These are phyloP conservation scores for Sporothrix dimorphospora DNA, from an alignment of 2,329 filamentous ascomycete genomes.

Conservation along the genomic window DNA sequence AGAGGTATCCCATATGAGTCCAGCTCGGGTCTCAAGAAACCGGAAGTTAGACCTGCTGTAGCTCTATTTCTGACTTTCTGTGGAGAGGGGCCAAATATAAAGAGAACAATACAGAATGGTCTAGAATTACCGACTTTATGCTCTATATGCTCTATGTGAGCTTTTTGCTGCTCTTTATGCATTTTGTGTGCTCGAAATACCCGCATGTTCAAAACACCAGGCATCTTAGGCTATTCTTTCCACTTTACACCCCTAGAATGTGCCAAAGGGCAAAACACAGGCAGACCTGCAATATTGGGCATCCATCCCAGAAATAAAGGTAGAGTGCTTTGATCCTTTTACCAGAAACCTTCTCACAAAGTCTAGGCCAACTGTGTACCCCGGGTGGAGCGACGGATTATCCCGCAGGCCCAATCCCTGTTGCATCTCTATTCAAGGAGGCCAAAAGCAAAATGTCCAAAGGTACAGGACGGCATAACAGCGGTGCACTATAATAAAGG, in stretches of 20 bases:
- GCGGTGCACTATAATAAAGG: background rate
- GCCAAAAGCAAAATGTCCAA: background rate
- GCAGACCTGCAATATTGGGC: background rate
- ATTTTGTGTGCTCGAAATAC: background rate
- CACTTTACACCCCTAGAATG: background rate
- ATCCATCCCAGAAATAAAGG: background rate
- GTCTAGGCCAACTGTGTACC: background rate
- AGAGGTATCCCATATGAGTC: no score
- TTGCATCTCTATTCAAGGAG: background rate
- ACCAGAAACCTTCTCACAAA: background rate
- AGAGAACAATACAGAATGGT: background rate
- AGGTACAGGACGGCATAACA: background rate
- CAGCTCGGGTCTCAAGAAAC: no score
- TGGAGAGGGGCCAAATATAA: background rate
- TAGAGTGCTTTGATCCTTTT: background rate
- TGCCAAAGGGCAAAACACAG: no score
- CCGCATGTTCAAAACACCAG: background rate
- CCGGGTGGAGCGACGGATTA: background rate
- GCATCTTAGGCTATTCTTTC: slow-evolving; percentile 10
- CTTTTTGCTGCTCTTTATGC: background rate
- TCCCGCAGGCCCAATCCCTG: background rate
- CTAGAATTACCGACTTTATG: slow-evolving; percentile 9
- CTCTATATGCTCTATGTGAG: background rate
- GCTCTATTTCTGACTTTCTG: background rate
- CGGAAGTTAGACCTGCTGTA: no score